phyloP scores from a whole-genome alignment of 2,329 filamentous ascomycete genomes.

The Geoglossum cookeanum region DNA sequence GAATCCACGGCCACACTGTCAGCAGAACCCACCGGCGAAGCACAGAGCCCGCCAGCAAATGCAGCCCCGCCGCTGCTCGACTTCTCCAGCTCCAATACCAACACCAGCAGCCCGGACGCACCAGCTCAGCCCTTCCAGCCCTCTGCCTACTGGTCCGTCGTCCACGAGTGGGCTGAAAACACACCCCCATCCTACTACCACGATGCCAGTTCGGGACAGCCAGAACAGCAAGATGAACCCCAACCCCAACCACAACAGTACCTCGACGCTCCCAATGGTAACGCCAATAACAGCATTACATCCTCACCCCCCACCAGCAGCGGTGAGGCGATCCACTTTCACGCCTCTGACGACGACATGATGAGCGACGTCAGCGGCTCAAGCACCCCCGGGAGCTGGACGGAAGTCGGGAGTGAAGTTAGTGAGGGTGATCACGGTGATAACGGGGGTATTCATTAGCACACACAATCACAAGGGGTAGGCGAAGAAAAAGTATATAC shows the following conservation, averaged over 20 bases:
- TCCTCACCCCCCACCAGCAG: neutral
- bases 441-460: slow-evolving; percentile 3
- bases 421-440: slow-evolving; percentile 20
- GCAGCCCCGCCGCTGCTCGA: slow-evolving; percentile 16
- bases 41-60: neutral
- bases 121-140: neutral
- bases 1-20: neutral
- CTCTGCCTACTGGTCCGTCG: slow-evolving; percentile 4
- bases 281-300: neutral
- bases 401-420: slow-evolving; percentile 25
- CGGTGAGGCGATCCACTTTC: neutral
- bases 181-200: slow-evolving; percentile 5
- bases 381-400: slow-evolving; percentile 24
- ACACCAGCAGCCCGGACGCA: neutral
- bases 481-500: too few relatives aligned
- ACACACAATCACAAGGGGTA: neutral
- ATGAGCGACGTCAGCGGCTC: slow-evolving; percentile 12
- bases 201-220: neutral
- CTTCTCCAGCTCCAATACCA: slow-evolving; percentile 9
- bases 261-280: neutral
- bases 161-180: slow-evolving; percentile 5
- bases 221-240: neutral
- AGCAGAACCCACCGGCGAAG: neutral
- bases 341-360: neutral
- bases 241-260: neutral